These are phyloP conservation scores for Chytriomyces hyalinus DNA, from an alignment of 192 early-diverging fungal species.

Conservation along the genomic window DNA sequence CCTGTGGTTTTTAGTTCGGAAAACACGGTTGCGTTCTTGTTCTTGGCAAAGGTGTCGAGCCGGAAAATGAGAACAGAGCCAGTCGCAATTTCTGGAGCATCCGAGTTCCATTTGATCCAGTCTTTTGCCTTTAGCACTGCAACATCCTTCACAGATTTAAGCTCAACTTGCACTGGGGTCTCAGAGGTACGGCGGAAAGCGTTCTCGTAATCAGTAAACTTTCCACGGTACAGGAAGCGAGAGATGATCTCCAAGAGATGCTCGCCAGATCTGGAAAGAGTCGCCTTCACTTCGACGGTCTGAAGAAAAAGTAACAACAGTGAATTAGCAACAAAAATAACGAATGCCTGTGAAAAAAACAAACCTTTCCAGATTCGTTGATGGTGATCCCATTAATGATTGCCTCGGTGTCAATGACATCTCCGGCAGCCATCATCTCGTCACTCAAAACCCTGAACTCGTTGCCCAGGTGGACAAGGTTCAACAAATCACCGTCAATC, in stretches of 20 bases:
- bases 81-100: constrained; percentile 65
- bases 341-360: background rate
- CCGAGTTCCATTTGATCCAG: constrained; percentile 81
- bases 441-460: constrained; percentile 85
- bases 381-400: constrained; percentile 86
- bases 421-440: constrained; percentile 77
- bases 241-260: constrained; percentile 86
- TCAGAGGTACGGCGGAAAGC: constrained; percentile 86
- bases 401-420: constrained; percentile 82
- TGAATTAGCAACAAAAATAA: background rate
- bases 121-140: constrained; percentile 88
- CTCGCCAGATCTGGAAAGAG: constrained; percentile 60
- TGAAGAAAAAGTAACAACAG: constrained; percentile 6
- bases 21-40: constrained; percentile 65
- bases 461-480: constrained; percentile 92
- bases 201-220: constrained; percentile 85
- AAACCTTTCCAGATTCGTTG: constrained; percentile 82
- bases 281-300: constrained; percentile 86
- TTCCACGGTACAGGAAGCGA: constrained; percentile 92
- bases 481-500: constrained; percentile 91
- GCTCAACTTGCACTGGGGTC: constrained; percentile 73
- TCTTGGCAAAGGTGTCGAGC: constrained; percentile 70
- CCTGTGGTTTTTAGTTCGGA: constrained; percentile 74
- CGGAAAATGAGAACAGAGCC: constrained; percentile 74
- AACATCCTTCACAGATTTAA: constrained; percentile 81